These are phyloP conservation scores for Colletotrichum sp. DNA, from an alignment of 2,329 filamentous ascomycete genomes.

Conservation along the genomic window DNA sequence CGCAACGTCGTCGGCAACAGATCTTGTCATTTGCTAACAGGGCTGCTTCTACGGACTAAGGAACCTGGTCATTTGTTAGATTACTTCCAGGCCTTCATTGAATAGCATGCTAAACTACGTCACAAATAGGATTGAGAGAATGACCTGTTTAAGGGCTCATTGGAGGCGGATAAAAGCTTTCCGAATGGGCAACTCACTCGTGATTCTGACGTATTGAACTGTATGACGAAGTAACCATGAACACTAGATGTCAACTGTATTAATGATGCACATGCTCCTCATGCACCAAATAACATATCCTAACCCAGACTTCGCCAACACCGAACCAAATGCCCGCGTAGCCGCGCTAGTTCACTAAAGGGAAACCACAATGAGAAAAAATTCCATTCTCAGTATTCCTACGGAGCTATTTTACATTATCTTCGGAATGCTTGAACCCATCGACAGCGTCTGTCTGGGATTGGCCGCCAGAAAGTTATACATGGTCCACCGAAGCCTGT, in stretches of 20 bases:
- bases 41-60: rapidly evolving
- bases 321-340: rapidly evolving
- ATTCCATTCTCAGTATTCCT: not conserved
- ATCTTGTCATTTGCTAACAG: not conserved
- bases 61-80: not conserved
- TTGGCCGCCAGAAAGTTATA: not conserved
- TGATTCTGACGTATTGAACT: not conserved
- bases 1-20: too few relatives aligned
- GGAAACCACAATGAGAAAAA: not conserved
- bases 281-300: too few relatives aligned
- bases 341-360: not conserved
- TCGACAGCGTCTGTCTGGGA: not conserved
- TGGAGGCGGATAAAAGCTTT: rapidly evolving
- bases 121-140: not conserved
- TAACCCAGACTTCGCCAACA: not conserved
- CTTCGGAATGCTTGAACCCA: not conserved
- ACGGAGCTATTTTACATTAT: rapidly evolving
- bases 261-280: not conserved
- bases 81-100: not conserved
- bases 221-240: not conserved
- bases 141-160: rapidly evolving
- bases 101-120: not conserved
- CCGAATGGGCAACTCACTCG: rapidly evolving
- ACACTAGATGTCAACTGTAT: not conserved
- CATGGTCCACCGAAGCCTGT: not conserved